phyloP scores from a whole-genome alignment of 177 flowering plant species.

The Telopea speciosissima region DNA sequence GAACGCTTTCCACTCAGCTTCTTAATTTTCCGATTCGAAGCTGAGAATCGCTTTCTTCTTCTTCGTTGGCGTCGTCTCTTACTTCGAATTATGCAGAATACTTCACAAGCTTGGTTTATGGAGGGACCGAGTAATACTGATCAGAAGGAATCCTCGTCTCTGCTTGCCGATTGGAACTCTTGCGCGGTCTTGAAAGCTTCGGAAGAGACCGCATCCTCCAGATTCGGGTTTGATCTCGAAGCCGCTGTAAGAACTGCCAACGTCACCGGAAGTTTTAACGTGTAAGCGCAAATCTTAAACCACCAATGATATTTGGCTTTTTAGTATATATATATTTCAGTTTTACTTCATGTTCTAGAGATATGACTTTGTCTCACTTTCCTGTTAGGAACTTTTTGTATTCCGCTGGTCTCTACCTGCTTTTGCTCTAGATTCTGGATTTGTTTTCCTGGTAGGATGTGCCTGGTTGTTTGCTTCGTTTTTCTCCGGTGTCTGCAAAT shows the following conservation, averaged over 20 bases:
- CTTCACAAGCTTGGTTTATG: not conserved
- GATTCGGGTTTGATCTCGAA: conserved; percentile 45
- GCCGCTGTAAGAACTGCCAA: conserved; percentile 56
- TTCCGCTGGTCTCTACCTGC: too few species aligned
- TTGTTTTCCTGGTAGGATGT: too few species aligned
- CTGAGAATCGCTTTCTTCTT: not conserved
- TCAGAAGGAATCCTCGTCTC: not conserved
- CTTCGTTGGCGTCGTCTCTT: too few species aligned
- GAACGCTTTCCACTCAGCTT: too few species aligned
- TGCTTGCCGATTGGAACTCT: not conserved
- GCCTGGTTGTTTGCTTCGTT: too few species aligned
- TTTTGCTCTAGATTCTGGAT: not conserved
- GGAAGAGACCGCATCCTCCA: conserved; percentile 19
- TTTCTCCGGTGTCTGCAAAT: too few species aligned
- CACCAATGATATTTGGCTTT: too few species aligned
- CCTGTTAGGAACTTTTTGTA: too few species aligned
- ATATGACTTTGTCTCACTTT: too few species aligned
- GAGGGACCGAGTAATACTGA: not conserved
- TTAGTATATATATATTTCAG: too few species aligned
- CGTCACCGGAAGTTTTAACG: conserved; percentile 53
- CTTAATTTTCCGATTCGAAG: not conserved
- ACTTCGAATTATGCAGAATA: not conserved
- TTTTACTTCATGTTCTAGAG: too few species aligned
- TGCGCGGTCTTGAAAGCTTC: conserved; percentile 21
- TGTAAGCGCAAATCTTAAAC: too few species aligned